Conservation (phyloP, 495 filamentous ascomycete genomes). For the Aspergillus homomorphus region DNA sequence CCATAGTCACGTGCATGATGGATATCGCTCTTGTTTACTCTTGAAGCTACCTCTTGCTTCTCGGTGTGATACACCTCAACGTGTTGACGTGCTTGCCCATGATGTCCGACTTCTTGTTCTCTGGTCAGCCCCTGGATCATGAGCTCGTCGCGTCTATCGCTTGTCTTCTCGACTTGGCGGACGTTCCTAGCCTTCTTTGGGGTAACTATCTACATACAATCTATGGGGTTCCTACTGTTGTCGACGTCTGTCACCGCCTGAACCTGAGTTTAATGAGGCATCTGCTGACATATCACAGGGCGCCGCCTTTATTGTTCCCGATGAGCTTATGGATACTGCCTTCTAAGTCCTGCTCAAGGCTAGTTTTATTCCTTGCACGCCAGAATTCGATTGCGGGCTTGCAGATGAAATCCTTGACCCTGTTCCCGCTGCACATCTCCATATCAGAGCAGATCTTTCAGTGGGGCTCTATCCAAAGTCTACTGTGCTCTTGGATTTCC, state of each 20-base stretch:
- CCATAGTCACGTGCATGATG: no score
- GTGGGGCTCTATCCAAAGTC: conserved; percentile 25
- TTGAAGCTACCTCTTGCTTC: no score
- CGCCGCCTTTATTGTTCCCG: conserved; percentile 21
- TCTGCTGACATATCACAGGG: conserved; percentile 16
- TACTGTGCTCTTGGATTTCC: conserved; percentile 24
- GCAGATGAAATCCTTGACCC: conserved; percentile 4
- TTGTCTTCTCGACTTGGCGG: conserved; percentile 7
- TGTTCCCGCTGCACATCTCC: conserved; percentile 19
- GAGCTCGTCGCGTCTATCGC: conserved; percentile 16
- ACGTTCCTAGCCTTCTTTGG: conserved; percentile 26
- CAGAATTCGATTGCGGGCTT: conserved; percentile 11
- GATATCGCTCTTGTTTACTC: no score
- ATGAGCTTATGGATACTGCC: conserved; percentile 17
- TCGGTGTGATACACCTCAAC: no score
- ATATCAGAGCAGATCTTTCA: conserved; percentile 22
- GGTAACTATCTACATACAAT: conserved; percentile 27
- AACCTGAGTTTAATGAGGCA: neutral
- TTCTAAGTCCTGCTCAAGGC: conserved; percentile 15
- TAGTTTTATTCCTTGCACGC: conserved; percentile 19
- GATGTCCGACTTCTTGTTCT: conserved; percentile 13
- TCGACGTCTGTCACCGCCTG: conserved; percentile 19
- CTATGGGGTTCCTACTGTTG: conserved; percentile 26
- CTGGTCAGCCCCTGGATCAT: conserved; percentile 13
- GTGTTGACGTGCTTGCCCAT: no score